Evolutionary conservation across 2,329 filamentous ascomycete species (phyloP).

Genomic region (Paramyrothecium sp.): DNA sequence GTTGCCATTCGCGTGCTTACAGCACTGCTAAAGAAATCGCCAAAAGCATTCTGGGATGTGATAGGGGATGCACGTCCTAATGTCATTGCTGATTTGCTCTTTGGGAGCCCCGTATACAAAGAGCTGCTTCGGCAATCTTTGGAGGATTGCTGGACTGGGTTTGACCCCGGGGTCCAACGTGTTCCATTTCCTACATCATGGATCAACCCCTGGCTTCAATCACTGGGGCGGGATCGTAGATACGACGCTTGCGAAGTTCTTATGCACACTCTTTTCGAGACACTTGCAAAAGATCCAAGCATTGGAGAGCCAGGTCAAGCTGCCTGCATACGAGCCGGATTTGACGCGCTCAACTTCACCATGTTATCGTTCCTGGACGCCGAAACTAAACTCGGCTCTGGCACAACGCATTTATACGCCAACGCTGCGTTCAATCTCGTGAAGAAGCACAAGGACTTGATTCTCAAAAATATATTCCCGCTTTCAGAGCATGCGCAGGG

Average conservation of each 20-base stretch:
- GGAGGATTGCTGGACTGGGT: slow-evolving; percentile 36
- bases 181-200: slow-evolving; percentile 71
- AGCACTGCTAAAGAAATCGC: slow-evolving; percentile 70
- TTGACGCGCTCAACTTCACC: slow-evolving; percentile 58
- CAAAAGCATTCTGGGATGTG: slow-evolving; percentile 83
- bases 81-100: slow-evolving; percentile 80
- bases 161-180: slow-evolving; percentile 43
- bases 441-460: slow-evolving; percentile 59
- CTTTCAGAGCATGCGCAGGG: slow-evolving; percentile 25
- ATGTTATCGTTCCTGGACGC: slow-evolving; percentile 54
- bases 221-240: slow-evolving; percentile 72
- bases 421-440: slow-evolving; percentile 66
- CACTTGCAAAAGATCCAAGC: slow-evolving; percentile 51
- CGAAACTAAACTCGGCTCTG: slow-evolving; percentile 40
- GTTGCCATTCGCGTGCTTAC: slow-evolving; percentile 70
- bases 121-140: slow-evolving; percentile 61
- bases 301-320: slow-evolving; percentile 58
- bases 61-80: slow-evolving; percentile 78
- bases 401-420: slow-evolving; percentile 59
- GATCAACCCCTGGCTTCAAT: slow-evolving; percentile 75
- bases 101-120: slow-evolving; percentile 67
- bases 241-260: slow-evolving; percentile 80
- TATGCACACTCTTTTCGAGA: slow-evolving; percentile 70
- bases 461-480: slow-evolving; percentile 39
- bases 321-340: slow-evolving; percentile 62